Base-by-base conservation (phyloP, 169 alveolate genomes). In the Gregarina niphandrodes region DNA sequence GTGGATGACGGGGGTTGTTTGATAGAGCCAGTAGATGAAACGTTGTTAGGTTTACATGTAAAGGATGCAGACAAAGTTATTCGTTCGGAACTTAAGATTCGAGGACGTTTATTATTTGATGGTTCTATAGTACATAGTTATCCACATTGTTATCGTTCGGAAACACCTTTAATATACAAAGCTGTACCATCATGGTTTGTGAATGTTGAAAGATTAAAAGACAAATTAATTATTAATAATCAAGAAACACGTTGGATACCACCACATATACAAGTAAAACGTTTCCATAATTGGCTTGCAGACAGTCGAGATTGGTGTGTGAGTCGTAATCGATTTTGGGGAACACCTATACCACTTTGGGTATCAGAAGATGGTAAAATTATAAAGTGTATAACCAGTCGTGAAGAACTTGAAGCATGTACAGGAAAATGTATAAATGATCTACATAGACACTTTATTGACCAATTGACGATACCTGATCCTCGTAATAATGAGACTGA, bases 301-400 rank as follows among this genome's bases (percentile, higher is more conserved):
- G 96, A 88, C 54, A 98, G 97, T 9, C 68, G 84, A 45, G 99
- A 93, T 64, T 93, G 99, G 99, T 89, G 98, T 62, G 81, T 93
- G 42, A 78, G 95, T 42, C 67, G 99, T 41, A 87, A 79, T 57
- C 50, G 73, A 21, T 86, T 76, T 52, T 93, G 99, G 99, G 99
- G 99, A 7, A 88, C 96, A 35, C 97, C 97, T 0, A 82, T 89
- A 37, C 97, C 97, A 0, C 59, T 87, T 21, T 87, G 97, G 97
- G 87, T 70, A 15, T 73, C 84, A 37, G 96, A 83, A 24, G 97
- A 84, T 45, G 69, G 56, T 64, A 75, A 80, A 34, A 84, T 83
- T 56, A 66, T 80, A 0, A 79, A 84, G 2, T 93, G 99, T 61
- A 73, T 93, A 37, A 46, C 62, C 9, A 48, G 61, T 17, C 56